phyloP scores from a whole-genome alignment of 352 stramenopile genomes.

The Phytophthora europaea region DNA sequence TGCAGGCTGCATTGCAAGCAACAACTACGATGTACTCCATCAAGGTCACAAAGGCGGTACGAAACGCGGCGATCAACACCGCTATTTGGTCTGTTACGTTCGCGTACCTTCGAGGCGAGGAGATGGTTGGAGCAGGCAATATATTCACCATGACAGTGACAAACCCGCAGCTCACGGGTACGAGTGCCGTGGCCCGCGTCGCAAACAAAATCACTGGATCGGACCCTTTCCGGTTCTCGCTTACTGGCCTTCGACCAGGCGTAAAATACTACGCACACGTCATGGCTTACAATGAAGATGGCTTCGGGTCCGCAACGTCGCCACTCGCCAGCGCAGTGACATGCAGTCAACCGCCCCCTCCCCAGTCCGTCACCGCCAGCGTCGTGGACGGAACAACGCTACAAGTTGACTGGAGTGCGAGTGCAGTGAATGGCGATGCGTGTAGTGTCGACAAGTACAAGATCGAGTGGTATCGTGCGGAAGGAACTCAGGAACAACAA shows the following conservation, averaged over 20 bases:
- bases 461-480: slow-evolving; percentile 78
- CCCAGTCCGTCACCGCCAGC: slow-evolving; percentile 52
- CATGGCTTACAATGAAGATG: slow-evolving; percentile 84
- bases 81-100: slow-evolving; percentile 95
- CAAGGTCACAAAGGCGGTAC: slow-evolving; percentile 66
- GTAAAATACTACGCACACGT: slow-evolving; percentile 80
- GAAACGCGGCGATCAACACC: slow-evolving; percentile 59
- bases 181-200: slow-evolving; percentile 67
- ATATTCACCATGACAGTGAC: slow-evolving; percentile 82
- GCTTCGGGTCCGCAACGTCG: slow-evolving; percentile 53
- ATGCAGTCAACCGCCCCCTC: slow-evolving; percentile 60
- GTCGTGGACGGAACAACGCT: slow-evolving; percentile 71
- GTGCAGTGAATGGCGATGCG: slow-evolving; percentile 26
- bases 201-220: slow-evolving; percentile 92
- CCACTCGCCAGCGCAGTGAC: slow-evolving; percentile 64
- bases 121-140: slow-evolving; percentile 93
- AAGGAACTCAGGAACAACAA: slow-evolving; percentile 69
- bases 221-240: slow-evolving; percentile 83
- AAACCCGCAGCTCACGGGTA: slow-evolving; percentile 68
- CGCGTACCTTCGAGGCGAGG: slow-evolving; percentile 92
- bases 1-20: slow-evolving; percentile 84
- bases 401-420: slow-evolving; percentile 58
- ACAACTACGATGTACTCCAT: slow-evolving; percentile 89
- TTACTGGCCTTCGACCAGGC: slow-evolving; percentile 63
- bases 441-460: slow-evolving; percentile 78